phyloP scores from a whole-genome alignment of 2,329 filamentous ascomycete species.

The Aaosphaeria arxii region DNA sequence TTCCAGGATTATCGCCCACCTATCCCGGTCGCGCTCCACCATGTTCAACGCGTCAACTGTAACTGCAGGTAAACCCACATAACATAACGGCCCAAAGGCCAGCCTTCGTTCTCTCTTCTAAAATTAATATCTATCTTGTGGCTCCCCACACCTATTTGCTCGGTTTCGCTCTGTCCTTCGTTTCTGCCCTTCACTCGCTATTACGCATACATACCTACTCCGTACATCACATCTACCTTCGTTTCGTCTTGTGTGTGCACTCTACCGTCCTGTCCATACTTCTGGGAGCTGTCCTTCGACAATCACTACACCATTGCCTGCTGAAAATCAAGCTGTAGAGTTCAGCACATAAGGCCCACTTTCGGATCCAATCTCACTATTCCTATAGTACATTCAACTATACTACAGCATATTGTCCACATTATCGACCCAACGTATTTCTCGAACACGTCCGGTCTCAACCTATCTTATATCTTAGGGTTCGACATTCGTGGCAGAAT shows the following conservation, averaged over 20 bases:
- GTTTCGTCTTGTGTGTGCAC: slow-evolving; percentile 8
- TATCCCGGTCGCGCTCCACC: slow-evolving; percentile 24
- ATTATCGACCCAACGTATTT: slow-evolving; percentile 24
- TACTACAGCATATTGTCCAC: slow-evolving; percentile 16
- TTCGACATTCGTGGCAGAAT: too few relatives aligned
- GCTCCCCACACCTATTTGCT: slow-evolving; percentile 25
- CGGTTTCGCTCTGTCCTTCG: slow-evolving; percentile 18
- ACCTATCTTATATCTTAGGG: too few relatives aligned
- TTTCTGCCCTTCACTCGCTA: slow-evolving; percentile 20
- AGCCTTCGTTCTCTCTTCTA: slow-evolving; percentile 25
- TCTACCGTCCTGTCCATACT: too few relatives aligned
- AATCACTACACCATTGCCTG: too few relatives aligned
- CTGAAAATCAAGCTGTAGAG: too few relatives aligned
- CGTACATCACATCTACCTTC: slow-evolving; percentile 9
- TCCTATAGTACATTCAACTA: slow-evolving; percentile 16
- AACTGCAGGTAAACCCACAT: slow-evolving; percentile 9
- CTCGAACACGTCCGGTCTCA: slow-evolving; percentile 30
- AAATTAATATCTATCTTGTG: slow-evolving; percentile 30
- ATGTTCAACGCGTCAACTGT: slow-evolving; percentile 25
- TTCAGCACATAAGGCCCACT: slow-evolving; percentile 14
- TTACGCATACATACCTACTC: not conserved
- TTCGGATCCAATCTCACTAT: slow-evolving; percentile 14
- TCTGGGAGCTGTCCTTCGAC: too few relatives aligned
- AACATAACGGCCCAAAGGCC: slow-evolving; percentile 28
- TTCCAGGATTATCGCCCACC: slow-evolving; percentile 19